phyloP scores from a whole-genome alignment of 2,329 filamentous ascomycete species.

The Chalaropsis thielavioides region DNA sequence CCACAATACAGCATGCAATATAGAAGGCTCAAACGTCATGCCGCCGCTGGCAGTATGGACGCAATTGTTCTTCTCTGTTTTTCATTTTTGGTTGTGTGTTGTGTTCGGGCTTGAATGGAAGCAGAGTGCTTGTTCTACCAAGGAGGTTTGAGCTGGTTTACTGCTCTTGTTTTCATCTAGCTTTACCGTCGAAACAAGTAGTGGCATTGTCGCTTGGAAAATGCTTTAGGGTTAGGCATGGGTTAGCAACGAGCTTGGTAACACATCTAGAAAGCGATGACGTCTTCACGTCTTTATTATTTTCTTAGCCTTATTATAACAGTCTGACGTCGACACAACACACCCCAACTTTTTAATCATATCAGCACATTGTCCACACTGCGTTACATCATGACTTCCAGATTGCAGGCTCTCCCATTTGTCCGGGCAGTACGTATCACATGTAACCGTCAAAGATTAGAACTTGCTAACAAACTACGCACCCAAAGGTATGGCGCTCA shows the following conservation, averaged over 20 bases:
- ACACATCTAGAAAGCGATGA: not conserved
- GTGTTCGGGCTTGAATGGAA: no score
- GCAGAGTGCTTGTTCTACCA: no score
- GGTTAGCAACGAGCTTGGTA: not conserved
- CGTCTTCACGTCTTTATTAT: not conserved
- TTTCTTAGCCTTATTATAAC: not conserved
- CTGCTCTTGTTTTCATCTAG: no score
- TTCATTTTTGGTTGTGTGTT: no score
- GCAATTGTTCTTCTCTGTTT: no score
- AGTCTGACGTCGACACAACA: not conserved
- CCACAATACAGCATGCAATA: not conserved
- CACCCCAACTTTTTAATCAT: not conserved
- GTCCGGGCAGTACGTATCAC: constrained; percentile 13
- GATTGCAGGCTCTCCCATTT: constrained; percentile 10
- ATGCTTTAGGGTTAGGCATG: not conserved
- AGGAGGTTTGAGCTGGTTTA: no score
- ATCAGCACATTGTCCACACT: not conserved
- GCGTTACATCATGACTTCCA: not conserved
- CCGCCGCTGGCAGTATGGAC: not conserved
- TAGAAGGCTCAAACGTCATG: not conserved
- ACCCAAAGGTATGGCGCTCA: constrained; percentile 61
- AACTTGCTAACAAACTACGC: not conserved
- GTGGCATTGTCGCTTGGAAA: no score
- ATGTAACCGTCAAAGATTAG: no score
- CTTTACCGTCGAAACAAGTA: no score